Conservation (phyloP, 208 protist genomes). For the Acanthamoeba rhysodes region DNA sequence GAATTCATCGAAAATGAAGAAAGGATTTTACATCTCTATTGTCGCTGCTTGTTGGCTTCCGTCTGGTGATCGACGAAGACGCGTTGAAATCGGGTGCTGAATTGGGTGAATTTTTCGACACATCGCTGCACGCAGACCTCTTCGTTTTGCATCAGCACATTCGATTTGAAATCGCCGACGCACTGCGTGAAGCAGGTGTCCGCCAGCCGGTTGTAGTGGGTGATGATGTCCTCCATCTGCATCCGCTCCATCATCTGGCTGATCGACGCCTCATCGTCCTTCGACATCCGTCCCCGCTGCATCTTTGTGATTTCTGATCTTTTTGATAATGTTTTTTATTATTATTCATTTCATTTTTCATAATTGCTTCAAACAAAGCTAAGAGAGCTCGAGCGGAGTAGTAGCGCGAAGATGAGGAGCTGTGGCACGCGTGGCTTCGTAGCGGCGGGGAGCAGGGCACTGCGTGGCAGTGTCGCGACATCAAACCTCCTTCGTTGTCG, state of each 20-base stretch:
- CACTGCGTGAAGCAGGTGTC: slow-evolving; percentile 65
- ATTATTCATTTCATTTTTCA: neutral
- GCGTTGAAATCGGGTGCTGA: slow-evolving; percentile 42
- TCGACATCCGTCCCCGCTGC: slow-evolving; percentile 47
- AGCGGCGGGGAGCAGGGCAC: neutral
- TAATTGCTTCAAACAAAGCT: neutral
- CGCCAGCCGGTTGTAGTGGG: slow-evolving; percentile 59
- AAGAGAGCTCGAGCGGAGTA: no score
- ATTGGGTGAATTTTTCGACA: slow-evolving; percentile 65
- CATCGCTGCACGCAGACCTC: slow-evolving; percentile 61
- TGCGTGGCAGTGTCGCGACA: neutral
- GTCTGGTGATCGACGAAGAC: slow-evolving; percentile 71
- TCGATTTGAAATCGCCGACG: slow-evolving; percentile 70
- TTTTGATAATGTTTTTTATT: neutral
- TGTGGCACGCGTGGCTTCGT: neutral
- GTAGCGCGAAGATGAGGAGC: no score
- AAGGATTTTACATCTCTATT: neutral
- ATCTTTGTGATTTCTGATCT: neutral
- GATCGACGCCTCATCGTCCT: slow-evolving; percentile 34
- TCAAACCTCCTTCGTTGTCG: neutral
- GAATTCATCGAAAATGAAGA: neutral
- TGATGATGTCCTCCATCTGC: slow-evolving; percentile 60
- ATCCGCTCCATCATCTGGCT: slow-evolving; percentile 67
- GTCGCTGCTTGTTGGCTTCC: slow-evolving; percentile 19
- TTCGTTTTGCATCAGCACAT: slow-evolving; percentile 1